Base-by-base conservation (phyloP, 352 stramenopile species). In the Thalassiosira exigua region DNA sequence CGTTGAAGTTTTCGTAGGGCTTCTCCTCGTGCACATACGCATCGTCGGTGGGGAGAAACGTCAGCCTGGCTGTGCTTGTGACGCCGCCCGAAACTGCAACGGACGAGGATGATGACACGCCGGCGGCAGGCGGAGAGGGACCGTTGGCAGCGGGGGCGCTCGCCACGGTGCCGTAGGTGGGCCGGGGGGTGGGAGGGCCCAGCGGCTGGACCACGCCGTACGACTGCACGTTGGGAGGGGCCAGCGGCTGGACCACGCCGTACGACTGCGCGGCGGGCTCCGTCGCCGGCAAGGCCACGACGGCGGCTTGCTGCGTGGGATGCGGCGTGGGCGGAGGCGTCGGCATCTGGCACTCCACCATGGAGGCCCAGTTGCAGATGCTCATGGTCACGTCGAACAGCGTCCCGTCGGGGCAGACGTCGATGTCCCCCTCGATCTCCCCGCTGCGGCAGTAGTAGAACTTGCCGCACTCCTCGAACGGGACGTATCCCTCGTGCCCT, bases 401-500 rank as follows among this genome's bases (percentile, higher is more conserved):
- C n/a, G 75, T 84, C 9, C 75, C 75, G 29, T 61, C 52, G 3
- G 75, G 61, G 59, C 75, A 84, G n/a, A 70, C 27, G 29, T 84
- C 75, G 19, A 84, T 76, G 60, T 84, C 75, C 12, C 75, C 75
- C 62, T 72, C 58, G 21, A 84, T 78, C 22, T 68, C 75, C 0
- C 75, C 75, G 26, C 30, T 57, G 7, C 54, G 70, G 51, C 75
- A 84, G 26, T 69, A 72, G 46, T 84, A 84, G 39, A 84, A 84
- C 58, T 79, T 84, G 19, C 53, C 52, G 52, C 75, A 84, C 32
- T 79, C 62, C 32, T 84, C 75, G 48, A 84, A 84, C 1, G 75
- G 33, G 2, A 73, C 62, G 33, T 73, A 73, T 0, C 68, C 75
- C 1, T 53, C 29, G 26, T 52, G 65, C 21, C 39, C 60, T 29